Percentiles rank a stretch among this genome's conserved stretches.
Conservation (phyloP, 1,139 yeast genomes). For the Pichia sp. region DNA sequence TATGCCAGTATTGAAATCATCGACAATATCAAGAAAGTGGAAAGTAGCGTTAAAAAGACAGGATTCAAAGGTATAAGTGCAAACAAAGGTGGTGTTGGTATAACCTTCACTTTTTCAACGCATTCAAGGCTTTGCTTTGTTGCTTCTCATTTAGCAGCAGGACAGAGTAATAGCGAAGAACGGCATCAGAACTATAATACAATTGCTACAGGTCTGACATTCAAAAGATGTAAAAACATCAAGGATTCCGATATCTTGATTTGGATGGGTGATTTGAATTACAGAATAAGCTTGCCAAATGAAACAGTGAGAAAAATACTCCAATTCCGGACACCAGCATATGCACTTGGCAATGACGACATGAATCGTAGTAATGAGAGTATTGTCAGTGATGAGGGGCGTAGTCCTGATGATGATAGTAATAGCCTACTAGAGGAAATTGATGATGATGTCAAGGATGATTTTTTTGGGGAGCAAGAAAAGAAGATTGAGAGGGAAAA, state of each 20-base stretch:
- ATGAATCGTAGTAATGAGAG: constrained; percentile 12
- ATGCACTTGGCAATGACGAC: neutral
- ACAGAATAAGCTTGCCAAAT: constrained; percentile 70
- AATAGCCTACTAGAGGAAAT: constrained; percentile 6
- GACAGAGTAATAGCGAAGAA: constrained; percentile 76
- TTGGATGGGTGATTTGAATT: constrained; percentile 97
- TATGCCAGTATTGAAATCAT: constrained; percentile 58
- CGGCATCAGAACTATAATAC: constrained; percentile 85
- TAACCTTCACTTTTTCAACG: constrained; percentile 70
- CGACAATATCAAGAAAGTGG: constrained; percentile 62
- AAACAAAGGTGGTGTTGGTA: constrained; percentile 91
- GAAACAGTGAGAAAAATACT: constrained; percentile 67
- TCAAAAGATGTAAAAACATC: constrained; percentile 64
- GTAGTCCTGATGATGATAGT: constrained; percentile 8
- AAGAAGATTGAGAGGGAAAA: constrained; percentile 7
- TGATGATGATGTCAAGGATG: neutral
- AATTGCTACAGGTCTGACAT: constrained; percentile 69
- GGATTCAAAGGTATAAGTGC: constrained; percentile 95
- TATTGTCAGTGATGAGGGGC: constrained; percentile 7
- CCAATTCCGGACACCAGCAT: constrained; percentile 30
- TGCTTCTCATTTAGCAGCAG: constrained; percentile 96
- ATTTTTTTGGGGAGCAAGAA: constrained; percentile 4
- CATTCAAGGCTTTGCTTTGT: constrained; percentile 73
- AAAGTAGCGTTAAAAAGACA: constrained; percentile 78
- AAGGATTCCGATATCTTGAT: constrained; percentile 80